phyloP scores from a whole-genome alignment of 495 filamentous ascomycete species.

The Penicillium bovifimosum region DNA sequence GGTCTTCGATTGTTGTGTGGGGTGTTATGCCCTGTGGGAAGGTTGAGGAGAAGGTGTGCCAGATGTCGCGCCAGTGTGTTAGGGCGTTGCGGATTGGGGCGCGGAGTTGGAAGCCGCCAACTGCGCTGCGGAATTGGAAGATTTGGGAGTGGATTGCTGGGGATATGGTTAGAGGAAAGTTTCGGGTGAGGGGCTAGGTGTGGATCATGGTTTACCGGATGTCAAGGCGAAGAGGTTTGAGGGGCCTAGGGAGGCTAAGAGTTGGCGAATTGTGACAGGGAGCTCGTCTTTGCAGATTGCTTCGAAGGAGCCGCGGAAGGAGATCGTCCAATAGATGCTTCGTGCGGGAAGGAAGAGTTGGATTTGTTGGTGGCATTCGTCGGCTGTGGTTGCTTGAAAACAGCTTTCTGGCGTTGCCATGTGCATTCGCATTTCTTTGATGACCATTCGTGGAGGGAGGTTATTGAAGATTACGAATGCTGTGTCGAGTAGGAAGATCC shows the following conservation, averaged over 20 bases:
- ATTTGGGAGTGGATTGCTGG: slow-evolving; percentile 18
- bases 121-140: slow-evolving; percentile 23
- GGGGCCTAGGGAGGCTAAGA: slow-evolving; percentile 10
- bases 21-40: slow-evolving; percentile 1
- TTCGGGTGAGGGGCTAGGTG: neutral
- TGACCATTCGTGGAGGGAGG: slow-evolving; percentile 26
- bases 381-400: slow-evolving; percentile 26
- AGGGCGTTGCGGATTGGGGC: slow-evolving; percentile 12
- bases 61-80: slow-evolving; percentile 14
- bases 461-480: slow-evolving; percentile 29
- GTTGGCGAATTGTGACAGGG: neutral
- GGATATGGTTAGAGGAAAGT: neutral
- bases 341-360: slow-evolving; percentile 1
- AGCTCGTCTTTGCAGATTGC: slow-evolving; percentile 4
- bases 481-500: slow-evolving; percentile 26
- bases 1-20: slow-evolving; percentile 12
- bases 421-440: slow-evolving; percentile 29
- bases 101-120: slow-evolving; percentile 8
- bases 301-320: slow-evolving; percentile 14
- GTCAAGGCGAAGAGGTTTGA: slow-evolving; percentile 19
- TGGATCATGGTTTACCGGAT: slow-evolving; percentile 4
- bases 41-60: slow-evolving; percentile 11
- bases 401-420: slow-evolving; percentile 25
- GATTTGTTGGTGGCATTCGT: slow-evolving; percentile 14
- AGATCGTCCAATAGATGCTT: slow-evolving; percentile 14